Evolutionary conservation across 2,329 filamentous ascomycete genomes (phyloP), one percentile per base, ranked within the genome.

Genomic region (Myotisia sp.): DNA sequence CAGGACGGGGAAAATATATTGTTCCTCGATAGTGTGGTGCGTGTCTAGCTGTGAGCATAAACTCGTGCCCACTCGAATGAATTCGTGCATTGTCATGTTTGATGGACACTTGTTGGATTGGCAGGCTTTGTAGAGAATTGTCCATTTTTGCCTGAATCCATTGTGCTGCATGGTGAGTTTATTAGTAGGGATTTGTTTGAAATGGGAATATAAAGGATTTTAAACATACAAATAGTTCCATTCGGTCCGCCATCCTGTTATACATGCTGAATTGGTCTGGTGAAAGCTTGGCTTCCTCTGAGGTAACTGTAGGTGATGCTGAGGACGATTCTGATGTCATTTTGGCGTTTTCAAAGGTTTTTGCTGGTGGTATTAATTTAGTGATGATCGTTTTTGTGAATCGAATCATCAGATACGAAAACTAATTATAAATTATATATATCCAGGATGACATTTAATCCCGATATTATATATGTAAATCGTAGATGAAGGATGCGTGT

Each of bases 21-120:
- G 59, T 56, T 94, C 85, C 55, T 93, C 86, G 48, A 92, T 87
- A 37, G 61, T 63, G 61, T 93, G 86, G 59, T 93, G 85, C 37
- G 71, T 58, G 6, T 72, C 69, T n/a, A 93, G 71, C 38, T 79
- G 70, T 10, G 67, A 65, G 44, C 71, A 68, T 53, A 93, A 84
- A 31, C 74, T 62, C n/a, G 82, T 63, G 20, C 77, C 81, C 17
- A 68, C 62, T 44, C 64, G 54, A 44, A 92, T 60, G 55, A 90
- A 83, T 43, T 78, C 68, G 18, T 69, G 68, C 9, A 83, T 68
- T 0, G 76, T 74, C 62, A 84, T 71, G 43, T 67, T 66, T 3
- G 60, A 49, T 0, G 79, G 76, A 0, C 77, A 73, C 40, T 69
- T 70, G 39, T 67, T 58, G 29, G 58, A 60, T 19, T 62, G 63